phyloP scores from a whole-genome alignment of 2,329 filamentous ascomycete species.

The Fusarium praegraminearum region DNA sequence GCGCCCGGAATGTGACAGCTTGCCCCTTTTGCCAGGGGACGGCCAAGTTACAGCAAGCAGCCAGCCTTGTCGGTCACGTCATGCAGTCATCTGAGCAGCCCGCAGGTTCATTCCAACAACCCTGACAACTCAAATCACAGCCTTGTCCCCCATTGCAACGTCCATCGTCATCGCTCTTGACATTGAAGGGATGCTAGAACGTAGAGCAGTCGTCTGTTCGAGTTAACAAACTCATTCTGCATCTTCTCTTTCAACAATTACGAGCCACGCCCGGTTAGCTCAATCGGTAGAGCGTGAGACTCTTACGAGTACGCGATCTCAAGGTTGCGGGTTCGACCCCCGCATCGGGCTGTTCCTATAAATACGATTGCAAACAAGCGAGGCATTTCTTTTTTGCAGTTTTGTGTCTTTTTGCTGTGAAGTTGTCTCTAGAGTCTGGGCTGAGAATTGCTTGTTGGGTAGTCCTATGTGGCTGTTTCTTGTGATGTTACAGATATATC shows the following conservation, averaged over 20 bases:
- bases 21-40: not conserved
- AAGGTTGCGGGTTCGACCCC: conserved; percentile 68
- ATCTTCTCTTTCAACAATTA: not conserved
- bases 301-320: conserved; percentile 62
- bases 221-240: not conserved
- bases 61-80: not conserved
- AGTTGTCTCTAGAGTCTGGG: not conserved
- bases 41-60: not conserved
- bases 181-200: no score
- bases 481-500: not conserved
- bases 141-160: not conserved
- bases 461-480: not conserved
- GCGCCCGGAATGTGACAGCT: no score
- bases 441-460: not conserved
- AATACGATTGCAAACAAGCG: conserved; percentile 31
- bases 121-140: not conserved
- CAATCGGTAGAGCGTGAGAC: conserved; percentile 73
- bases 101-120: not conserved
- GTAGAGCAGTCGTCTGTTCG: not conserved
- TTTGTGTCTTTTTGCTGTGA: not conserved
- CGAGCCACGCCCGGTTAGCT: conserved; percentile 35
- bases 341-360: conserved; percentile 56
- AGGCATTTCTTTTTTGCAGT: conserved; percentile 26
- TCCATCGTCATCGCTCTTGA: not conserved
- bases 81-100: not conserved